Base-by-base conservation (phyloP, 345 rosid species). In the Melaleuca alternifolia region DNA sequence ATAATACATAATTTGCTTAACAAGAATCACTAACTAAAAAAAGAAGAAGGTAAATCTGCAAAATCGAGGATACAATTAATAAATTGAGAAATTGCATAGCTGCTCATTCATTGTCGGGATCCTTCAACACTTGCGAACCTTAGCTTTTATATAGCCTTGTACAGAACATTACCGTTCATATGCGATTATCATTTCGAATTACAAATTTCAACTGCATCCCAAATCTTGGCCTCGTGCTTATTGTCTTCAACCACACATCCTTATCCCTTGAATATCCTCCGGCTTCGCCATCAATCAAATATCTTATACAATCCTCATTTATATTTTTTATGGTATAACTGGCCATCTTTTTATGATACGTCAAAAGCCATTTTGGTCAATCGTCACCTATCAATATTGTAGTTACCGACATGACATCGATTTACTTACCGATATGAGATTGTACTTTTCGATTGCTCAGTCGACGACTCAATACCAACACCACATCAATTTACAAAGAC, bases 311-410 rank as follows among this genome's bases (percentile, higher is more conserved):
- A 11, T 65, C 46, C 10, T 8, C 46, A 0, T 62, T 33, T 20
- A 65, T 46, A 33, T 65, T 12, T 33, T 33, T 65, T 7, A 33
- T 0, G 1, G 0, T 33, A 16, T 16, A 0, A 65, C 16, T 8
- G 24, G 9, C 24, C 46, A 33, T 0, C 41, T 65, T 9, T 1
- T 11, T 21, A 33, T 65, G 23, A 9, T 16, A 33, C 30, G 10
- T 16, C 24, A 2, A 16, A 1, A 30, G 15, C 10, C 6, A 0
- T 0, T 8, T 61, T 30, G 41, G 6, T 62, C 23, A 16, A 33
- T 15, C 21, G 7, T 30, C 6, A 1, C 44, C 18, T 1, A 28
- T 0, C 9, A 0, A 7, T 7, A 15, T 1, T 30, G 18, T 30
- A 5, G 1, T 0, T 33, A 46, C 11, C 8, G 33, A 65, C 46